Evolutionary conservation across 345 rosid species (phyloP).

Genomic region (Salix suchowensis): DNA sequence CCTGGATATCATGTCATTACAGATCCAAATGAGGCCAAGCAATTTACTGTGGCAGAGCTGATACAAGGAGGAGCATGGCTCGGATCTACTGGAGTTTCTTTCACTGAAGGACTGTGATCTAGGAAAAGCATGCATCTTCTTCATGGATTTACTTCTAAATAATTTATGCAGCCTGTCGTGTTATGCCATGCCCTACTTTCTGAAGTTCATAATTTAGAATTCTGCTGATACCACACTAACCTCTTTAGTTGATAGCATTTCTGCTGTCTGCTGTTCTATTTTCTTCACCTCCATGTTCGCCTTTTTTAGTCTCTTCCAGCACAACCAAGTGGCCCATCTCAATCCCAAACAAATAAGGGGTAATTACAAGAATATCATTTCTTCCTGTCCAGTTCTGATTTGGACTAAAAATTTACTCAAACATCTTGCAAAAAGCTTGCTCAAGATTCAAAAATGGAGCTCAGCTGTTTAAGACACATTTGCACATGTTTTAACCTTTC

Average conservation of each 20-base stretch:
- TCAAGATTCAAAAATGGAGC: neutral
- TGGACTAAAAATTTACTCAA: no score
- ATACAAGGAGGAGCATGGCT: constrained; percentile 11
- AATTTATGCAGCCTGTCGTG: neutral
- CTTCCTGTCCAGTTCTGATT: no score
- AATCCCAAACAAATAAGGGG: no score
- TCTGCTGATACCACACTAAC: no score
- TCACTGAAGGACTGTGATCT: constrained; percentile 9
- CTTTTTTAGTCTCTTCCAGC: no score
- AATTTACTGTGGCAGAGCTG: constrained; percentile 13
- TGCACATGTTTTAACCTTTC: neutral
- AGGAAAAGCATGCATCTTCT: neutral
- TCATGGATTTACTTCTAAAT: neutral
- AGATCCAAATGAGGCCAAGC: constrained; percentile 3
- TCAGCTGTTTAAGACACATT: neutral
- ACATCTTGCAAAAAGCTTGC: no score
- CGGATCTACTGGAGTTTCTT: constrained; percentile 7
- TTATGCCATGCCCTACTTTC: neutral
- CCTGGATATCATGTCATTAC: constrained; percentile 13
- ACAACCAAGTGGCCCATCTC: no score
- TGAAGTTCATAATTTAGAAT: neutral
- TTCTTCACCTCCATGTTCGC: no score
- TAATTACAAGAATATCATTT: no score
- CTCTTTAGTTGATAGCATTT: no score
- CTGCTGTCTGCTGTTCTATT: no score